Evolutionary conservation across 2,329 filamentous ascomycete species (phyloP).

Genomic region (Arthrobotrys conoides): DNA sequence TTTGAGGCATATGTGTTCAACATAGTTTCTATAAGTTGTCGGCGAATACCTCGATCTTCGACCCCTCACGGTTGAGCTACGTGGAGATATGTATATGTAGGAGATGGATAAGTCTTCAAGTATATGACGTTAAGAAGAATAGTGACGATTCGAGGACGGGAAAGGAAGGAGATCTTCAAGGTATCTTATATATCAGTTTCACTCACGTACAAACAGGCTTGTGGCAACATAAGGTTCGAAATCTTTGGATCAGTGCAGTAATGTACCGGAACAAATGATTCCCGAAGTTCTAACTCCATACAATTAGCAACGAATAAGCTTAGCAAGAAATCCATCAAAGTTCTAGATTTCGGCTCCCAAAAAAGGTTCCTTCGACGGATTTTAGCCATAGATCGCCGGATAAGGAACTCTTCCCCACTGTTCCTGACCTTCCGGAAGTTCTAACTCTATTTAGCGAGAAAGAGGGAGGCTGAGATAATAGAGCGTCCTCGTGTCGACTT

Average conservation of each 20-base stretch:
- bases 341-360: conserved; percentile 27
- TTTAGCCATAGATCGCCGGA: conserved; percentile 31
- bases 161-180: conserved; percentile 51
- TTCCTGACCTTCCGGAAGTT: conserved; percentile 3
- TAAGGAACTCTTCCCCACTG: conserved; percentile 20
- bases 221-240: conserved; percentile 29
- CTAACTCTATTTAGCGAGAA: conserved; percentile 46
- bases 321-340: background rate
- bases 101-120: background rate
- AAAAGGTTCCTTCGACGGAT: background rate
- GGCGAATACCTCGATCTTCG: background rate
- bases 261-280: background rate
- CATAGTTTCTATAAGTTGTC: background rate
- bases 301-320: background rate
- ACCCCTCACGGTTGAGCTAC: background rate
- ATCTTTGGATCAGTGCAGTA: background rate
- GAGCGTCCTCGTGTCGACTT: conserved; percentile 5
- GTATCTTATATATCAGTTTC: conserved; percentile 30
- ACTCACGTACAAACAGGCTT: background rate
- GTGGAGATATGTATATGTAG: background rate
- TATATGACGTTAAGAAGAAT: conserved; percentile 17
- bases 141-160: background rate
- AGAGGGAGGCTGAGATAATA: conserved; percentile 5
- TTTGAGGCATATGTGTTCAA: conserved; percentile 35
- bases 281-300: background rate